Evolutionary conservation across 345 rosid species (phyloP).

Genomic region (Garcia nutans): DNA sequence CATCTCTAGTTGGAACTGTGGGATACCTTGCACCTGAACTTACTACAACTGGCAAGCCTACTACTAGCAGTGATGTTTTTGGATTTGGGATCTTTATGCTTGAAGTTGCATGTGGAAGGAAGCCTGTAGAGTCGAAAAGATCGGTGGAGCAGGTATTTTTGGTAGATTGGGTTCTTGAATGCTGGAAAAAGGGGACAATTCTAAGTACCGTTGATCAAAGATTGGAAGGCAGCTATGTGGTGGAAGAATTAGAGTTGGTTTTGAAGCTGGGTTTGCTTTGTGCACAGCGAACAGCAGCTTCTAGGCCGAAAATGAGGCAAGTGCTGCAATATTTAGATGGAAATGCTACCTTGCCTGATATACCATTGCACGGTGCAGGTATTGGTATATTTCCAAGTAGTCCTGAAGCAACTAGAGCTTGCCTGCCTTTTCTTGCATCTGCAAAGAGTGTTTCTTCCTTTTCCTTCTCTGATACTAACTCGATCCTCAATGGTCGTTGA

Average conservation of each 20-base stretch:
- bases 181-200: slow-evolving; percentile 10
- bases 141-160: slow-evolving; percentile 3
- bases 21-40: slow-evolving; percentile 26
- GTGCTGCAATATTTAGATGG: slow-evolving; percentile 16
- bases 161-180: slow-evolving; percentile 18
- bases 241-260: slow-evolving; percentile 20
- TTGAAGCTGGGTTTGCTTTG: slow-evolving; percentile 18
- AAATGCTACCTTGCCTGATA: slow-evolving; percentile 6
- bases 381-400: neutral
- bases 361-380: neutral
- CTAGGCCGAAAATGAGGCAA: slow-evolving; percentile 22
- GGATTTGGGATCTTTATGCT: slow-evolving; percentile 23
- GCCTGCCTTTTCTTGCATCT: neutral
- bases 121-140: neutral
- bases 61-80: slow-evolving; percentile 18
- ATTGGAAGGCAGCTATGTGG: slow-evolving; percentile 11
- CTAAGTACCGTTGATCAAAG: slow-evolving; percentile 11
- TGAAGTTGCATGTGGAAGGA: slow-evolving; percentile 27
- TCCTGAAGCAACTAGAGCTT: neutral
- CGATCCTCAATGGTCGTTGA: slow-evolving; percentile 11
- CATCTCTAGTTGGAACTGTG: slow-evolving; percentile 19
- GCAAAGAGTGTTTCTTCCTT: neutral
- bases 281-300: neutral
- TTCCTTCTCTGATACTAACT: neutral
- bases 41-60: slow-evolving; percentile 10